Evolutionary conservation across 129 eudicot species (phyloP), one percentile per base, ranked within the genome.

Genomic region (Apium graveolens): DNA sequence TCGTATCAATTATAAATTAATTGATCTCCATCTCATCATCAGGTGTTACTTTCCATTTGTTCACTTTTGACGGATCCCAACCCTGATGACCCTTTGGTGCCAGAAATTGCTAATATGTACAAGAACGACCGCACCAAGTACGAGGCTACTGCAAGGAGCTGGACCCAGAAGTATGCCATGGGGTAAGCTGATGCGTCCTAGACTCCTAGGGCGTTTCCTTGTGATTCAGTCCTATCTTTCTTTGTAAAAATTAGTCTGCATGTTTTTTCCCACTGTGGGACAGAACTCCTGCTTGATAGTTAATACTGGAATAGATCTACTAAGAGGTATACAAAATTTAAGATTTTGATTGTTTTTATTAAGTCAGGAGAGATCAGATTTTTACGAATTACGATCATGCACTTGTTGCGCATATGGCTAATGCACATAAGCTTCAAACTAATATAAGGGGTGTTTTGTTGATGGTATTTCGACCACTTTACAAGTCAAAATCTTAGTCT

Each of bases 61-160:
- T 66, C 72, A 31, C 72, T 66, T 66, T 66, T 66, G 72, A 29
- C 72, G 72, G 72, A 66, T 29, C 72, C 72, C 37, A 31, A 66
- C 35, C 41, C 41, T 13, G 72, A 66, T 66, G 72, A 66, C 18
- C 72, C 72, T 13, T 66, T 66, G 72, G 72, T 66, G 37, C 72
- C 72, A 66, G 72, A 66, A 66, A 66, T 66, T 14, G 72, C 72
- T 21, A 39, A 66, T 14, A 66, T 66, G 72, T 66, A 66, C 72
- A 66, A 66, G 72, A 14, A 24, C 1, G 72, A 66, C 21, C 37
- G 41, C 21, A 31, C 72, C 72, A 66, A 66, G 72, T 66, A 66
- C 24, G 24, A 66, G 72, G 34, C 72, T 12, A 31, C 41, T 27
- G 72, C 41, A 34, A 66, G 72, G 72, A 11, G 24, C 72, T 66